Evolutionary conservation across 441 rosid genomes (phyloP).

Genomic region (Corymbia citriodora): DNA sequence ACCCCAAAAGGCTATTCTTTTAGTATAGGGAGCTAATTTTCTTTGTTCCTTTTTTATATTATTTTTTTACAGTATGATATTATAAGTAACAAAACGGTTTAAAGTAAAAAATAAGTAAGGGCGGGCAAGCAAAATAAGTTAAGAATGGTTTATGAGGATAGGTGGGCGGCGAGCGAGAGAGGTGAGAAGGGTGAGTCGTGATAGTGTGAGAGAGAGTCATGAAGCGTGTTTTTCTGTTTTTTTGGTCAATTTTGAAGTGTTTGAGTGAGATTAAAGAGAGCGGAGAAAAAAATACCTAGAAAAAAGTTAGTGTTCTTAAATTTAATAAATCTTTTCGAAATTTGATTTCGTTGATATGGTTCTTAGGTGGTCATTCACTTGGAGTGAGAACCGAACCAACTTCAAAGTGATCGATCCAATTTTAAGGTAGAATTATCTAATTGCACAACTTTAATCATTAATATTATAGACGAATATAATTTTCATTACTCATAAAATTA

Average conservation of each 20-base stretch:
- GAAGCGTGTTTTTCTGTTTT: no score
- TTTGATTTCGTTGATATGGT: fast-evolving
- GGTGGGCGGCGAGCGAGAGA: not conserved
- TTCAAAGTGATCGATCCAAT: no score
- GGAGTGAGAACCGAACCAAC: not conserved
- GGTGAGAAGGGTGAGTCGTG: not conserved
- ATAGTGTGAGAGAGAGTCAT: fast-evolving
- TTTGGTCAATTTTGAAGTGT: not conserved
- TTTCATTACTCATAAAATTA: fast-evolving
- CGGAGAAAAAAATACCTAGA: not conserved
- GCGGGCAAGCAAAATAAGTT: not conserved
- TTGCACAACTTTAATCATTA: fast-evolving
- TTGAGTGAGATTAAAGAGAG: not conserved
- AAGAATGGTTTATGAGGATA: not conserved
- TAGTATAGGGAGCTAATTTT: not conserved
- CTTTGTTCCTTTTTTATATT: no score
- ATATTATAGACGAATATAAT: fast-evolving
- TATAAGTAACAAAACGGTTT: no score
- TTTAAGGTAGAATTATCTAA: fast-evolving
- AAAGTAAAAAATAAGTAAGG: not conserved
- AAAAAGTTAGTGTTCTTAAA: no score
- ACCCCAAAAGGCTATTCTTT: no score
- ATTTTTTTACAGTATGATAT: no score
- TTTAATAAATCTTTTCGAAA: no score
- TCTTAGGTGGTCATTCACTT: fast-evolving